Evolutionary conservation across 345 rosid species (phyloP), one percentile per base, ranked within the genome.

Genomic region (Moricandia arvensis): DNA sequence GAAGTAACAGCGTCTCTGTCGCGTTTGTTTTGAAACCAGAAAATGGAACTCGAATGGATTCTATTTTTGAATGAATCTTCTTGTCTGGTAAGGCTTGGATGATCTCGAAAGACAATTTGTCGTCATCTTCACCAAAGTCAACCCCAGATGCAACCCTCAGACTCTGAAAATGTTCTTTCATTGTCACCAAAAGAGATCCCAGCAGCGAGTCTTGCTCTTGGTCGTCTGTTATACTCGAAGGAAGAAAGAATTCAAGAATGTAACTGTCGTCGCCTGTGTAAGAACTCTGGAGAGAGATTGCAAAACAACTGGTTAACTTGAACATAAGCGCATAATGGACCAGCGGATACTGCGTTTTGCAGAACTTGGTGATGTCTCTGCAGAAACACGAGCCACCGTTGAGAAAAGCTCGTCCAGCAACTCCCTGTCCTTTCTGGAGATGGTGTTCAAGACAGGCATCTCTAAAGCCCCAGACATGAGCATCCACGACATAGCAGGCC

Each of bases 341-440:
- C 1, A 49, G 55, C 4, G 55, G 55, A 49, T 49, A 49, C 9
- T 49, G 55, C 21, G 55, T 49, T 49, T 49, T 49, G 55, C 55
- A 49, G 55, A 49, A 49, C 55, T 49, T 49, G 21, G 55, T 49
- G 55, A 49, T 49, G 55, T 49, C 55, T 15, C 71, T 67, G 74
- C 93, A 93, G 86, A 93, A 93, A 80, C 94, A 91, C n/a, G 91
- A 78, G 63, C 82, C 86, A 18, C 77, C 96, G 31, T 96, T 88
- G 66, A 85, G 83, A 80, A 89, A 91, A 9, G 98, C 90, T 75
- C 85, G 86, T 71, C 98, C 98, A 68, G 93, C 87, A 24, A 91
- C 98, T n/a, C 98, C 97, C 79, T 93, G 97, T 66, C 93, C 98
- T 72, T 87, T 91, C 73, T 93, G 98, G 31, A 93, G 84, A 85